Percentiles rank a stretch among this genome's conserved stretches.
These are phyloP conservation scores for Amoebophrya sp. DNA, from an alignment of 169 alveolate genomes.

Conservation along the genomic window DNA sequence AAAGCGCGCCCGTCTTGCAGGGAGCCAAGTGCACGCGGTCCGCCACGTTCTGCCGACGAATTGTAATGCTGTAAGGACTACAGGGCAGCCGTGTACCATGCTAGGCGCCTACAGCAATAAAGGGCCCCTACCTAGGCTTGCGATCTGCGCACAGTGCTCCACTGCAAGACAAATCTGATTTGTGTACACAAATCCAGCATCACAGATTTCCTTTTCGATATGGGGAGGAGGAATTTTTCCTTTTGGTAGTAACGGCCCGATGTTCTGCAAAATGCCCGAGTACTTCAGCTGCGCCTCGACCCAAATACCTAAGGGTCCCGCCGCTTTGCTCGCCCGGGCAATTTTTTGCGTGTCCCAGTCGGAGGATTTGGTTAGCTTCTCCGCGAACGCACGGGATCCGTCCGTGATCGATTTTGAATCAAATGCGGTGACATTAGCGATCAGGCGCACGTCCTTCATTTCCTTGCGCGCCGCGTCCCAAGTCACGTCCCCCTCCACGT, in stretches of 20 bases:
- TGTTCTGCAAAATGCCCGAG: constrained; percentile 78
- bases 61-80: too few relatives aligned
- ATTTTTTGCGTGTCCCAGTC: constrained; percentile 90
- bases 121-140: too few relatives aligned
- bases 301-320: constrained; percentile 94
- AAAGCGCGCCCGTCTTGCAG: neutral
- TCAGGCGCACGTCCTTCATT: constrained; percentile 79
- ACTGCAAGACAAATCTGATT: too few relatives aligned
- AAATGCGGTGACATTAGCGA: constrained; percentile 63
- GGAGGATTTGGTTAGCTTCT: constrained; percentile 62
- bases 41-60: constrained; percentile 25
- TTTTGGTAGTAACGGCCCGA: constrained; percentile 77
- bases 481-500: constrained; percentile 64
- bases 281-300: constrained; percentile 77
- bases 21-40: constrained; percentile 1
- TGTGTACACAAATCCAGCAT: too few relatives aligned
- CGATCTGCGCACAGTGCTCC: too few relatives aligned
- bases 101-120: too few relatives aligned
- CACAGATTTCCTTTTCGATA: too few relatives aligned
- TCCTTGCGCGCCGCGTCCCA: constrained; percentile 89
- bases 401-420: neutral
- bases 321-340: constrained; percentile 89
- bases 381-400: constrained; percentile 37
- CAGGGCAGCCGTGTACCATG: too few relatives aligned
- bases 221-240: too few relatives aligned